These are phyloP conservation scores for Neostapfia colusana DNA, from an alignment of 176 grass and related monocot genomes.

Conservation along the genomic window DNA sequence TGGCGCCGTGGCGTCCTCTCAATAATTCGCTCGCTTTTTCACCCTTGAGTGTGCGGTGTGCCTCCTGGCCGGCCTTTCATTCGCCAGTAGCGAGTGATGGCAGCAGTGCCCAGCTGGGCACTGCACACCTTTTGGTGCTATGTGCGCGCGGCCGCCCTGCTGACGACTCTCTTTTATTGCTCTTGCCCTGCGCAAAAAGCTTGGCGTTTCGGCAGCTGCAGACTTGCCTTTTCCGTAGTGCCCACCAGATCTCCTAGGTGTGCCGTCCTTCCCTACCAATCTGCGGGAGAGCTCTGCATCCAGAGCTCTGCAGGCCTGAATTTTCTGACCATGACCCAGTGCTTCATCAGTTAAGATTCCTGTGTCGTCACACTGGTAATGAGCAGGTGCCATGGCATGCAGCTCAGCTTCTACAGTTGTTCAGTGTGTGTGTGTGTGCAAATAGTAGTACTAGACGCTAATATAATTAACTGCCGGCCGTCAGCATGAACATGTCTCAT, in stretches of 20 bases:
- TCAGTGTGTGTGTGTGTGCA: neutral
- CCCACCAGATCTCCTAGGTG: slow-evolving; percentile 49
- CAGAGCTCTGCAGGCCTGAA: neutral
- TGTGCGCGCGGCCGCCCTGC: neutral
- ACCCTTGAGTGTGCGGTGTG: too few species aligned
- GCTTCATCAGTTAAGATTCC: slow-evolving; percentile 57
- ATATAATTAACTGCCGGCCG: slow-evolving; percentile 17
- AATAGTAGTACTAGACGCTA: neutral
- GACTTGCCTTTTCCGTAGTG: slow-evolving; percentile 54
- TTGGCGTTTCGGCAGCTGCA: slow-evolving; percentile 50
- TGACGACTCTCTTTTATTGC: slow-evolving; percentile 40
- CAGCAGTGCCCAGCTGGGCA: too few species aligned
- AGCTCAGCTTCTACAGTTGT: neutral
- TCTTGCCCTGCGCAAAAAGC: slow-evolving; percentile 25
- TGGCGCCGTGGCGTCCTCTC: too few species aligned
- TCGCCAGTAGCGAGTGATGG: too few species aligned
- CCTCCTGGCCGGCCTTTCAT: too few species aligned
- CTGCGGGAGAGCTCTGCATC: neutral
- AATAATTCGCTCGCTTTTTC: too few species aligned
- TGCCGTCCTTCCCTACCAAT: slow-evolving; percentile 19
- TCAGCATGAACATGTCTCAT: neutral
- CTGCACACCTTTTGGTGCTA: too few species aligned
- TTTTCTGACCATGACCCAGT: slow-evolving; percentile 31
- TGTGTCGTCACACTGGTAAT: slow-evolving; percentile 17
- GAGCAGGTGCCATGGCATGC: slow-evolving; percentile 26